Evolutionary conservation across 116 monocot species (phyloP).

Genomic region (Zostera marina): DNA sequence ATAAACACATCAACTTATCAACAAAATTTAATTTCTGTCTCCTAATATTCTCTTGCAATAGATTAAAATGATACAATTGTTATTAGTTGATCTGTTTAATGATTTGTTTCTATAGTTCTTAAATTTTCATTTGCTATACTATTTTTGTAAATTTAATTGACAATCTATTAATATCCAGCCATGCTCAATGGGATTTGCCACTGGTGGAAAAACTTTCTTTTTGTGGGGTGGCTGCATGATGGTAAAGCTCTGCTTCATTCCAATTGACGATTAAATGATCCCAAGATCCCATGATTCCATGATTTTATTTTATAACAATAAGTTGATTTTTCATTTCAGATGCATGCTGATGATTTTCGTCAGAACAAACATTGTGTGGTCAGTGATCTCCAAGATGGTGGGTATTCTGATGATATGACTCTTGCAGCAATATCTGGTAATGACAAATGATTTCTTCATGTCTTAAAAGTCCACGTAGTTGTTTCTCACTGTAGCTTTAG

Average conservation of each 20-base stretch:
- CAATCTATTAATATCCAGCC: slow-evolving; percentile 29
- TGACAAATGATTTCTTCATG: background rate
- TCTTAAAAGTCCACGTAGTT: background rate
- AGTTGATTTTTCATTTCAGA: slow-evolving; percentile 33
- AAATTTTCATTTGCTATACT: background rate
- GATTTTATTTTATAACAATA: background rate
- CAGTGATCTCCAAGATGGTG: slow-evolving; percentile 84
- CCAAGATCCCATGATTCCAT: background rate
- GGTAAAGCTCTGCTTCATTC: slow-evolving; percentile 28
- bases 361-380: slow-evolving; percentile 68
- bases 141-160: background rate
- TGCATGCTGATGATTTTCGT: slow-evolving; percentile 98
- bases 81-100: background rate
- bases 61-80: background rate
- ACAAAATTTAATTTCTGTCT: too few relatives aligned
- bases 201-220: slow-evolving; percentile 97
- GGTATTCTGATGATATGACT: slow-evolving; percentile 99
- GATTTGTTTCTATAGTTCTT: slow-evolving; percentile 2
- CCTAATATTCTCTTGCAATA: too few relatives aligned
- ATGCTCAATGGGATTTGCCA: slow-evolving; percentile 99
- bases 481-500: background rate
- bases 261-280: background rate
- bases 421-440: slow-evolving; percentile 95
- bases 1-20: too few relatives aligned
- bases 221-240: slow-evolving; percentile 99